Evolutionary conservation across 2,329 filamentous ascomycete genomes (phyloP), one percentile per base, ranked within the genome.

Genomic region (Torrubiella hemipterigena): DNA sequence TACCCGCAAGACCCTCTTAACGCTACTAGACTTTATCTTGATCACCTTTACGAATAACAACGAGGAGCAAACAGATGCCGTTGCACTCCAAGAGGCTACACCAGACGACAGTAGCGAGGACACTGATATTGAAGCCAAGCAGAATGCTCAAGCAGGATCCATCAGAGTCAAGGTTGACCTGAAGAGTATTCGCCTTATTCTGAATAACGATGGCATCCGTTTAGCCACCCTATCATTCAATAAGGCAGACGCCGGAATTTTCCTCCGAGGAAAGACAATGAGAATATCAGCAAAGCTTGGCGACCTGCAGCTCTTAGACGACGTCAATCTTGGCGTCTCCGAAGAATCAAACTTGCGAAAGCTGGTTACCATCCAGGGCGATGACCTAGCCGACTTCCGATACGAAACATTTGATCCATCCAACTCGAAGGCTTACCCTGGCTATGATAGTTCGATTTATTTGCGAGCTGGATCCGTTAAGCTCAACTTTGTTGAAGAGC

Each of bases 161-260:
- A 91, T 98, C 41, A 77, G 86, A 16, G 89, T 99, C 54, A 93
- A 93, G 55, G 79, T 93, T 25, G 81, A 95, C 38, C 61, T 99
- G 39, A 93, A 93, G 59, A 87, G 82, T 60, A 94, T 99, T 40
- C 76, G 85, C 3, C 67, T 98, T 17, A 89, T 98, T 39, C 65
- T 99, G 33, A 99, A 99, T 52, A 96, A 98, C 41, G 93, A 99
- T 51, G 91, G 91, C 1, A 93, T 96, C 35, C 77, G 91, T 17
- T 68, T 99, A 17, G 91, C 91, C 17, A 98, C 91, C 0, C 59
- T 98, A 13, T 91, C 86, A 32, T 75, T 99, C 47, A 93, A 85
- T 42, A 89, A 91, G 37, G 91, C 87, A 3, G 83, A 95, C 49
- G 80, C 95, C 20, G 83, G 83, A 2, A 78, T 98, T 6, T 93